Conservation (phyloP, 495 filamentous ascomycete genomes). For the Cercophora scortea region DNA sequence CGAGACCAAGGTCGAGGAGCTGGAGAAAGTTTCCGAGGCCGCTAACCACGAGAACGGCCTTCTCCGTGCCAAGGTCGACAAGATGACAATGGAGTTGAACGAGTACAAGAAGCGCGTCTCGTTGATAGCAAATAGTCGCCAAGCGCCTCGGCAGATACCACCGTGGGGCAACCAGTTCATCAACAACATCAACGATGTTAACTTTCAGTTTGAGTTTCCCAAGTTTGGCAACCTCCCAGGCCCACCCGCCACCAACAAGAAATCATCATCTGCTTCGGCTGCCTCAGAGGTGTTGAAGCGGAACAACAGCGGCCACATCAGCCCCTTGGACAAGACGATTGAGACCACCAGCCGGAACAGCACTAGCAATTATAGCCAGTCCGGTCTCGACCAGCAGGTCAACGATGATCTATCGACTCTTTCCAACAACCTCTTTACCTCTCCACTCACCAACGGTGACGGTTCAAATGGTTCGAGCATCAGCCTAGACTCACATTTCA, state of each 20-base stretch:
- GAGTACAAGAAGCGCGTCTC: constrained; percentile 86
- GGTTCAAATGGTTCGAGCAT: constrained; percentile 39
- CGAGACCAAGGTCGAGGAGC: constrained; percentile 85
- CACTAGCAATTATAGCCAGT: constrained; percentile 14
- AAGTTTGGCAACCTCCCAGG: constrained; percentile 74
- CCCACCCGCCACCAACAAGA: constrained; percentile 44
- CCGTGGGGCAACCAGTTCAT: constrained; percentile 38
- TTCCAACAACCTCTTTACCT: constrained; percentile 22
- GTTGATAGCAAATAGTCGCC: constrained; percentile 34
- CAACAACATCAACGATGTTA: constrained; percentile 61
- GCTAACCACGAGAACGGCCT: constrained; percentile 81
- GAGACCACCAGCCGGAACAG: constrained; percentile 18
- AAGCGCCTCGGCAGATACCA: constrained; percentile 8
- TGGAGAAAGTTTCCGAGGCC: constrained; percentile 79
- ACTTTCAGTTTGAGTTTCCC: constrained; percentile 87
- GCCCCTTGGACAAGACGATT: constrained; percentile 24
- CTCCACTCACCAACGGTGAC: constrained; percentile 25
- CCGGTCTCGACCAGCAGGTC: constrained; percentile 17
- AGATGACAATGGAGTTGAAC: constrained; percentile 72
- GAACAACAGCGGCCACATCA: constrained; percentile 19
- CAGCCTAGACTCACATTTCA: constrained; percentile 53
- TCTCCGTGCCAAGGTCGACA: constrained; percentile 78
- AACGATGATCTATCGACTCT: constrained; percentile 30
- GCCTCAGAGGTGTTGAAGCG: constrained; percentile 13
- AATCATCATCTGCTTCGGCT: constrained; percentile 11